Evolutionary conservation across 2,329 filamentous ascomycete species (phyloP), one percentile per base, ranked within the genome.

Genomic region (Bimuria novae-zelandiae): DNA sequence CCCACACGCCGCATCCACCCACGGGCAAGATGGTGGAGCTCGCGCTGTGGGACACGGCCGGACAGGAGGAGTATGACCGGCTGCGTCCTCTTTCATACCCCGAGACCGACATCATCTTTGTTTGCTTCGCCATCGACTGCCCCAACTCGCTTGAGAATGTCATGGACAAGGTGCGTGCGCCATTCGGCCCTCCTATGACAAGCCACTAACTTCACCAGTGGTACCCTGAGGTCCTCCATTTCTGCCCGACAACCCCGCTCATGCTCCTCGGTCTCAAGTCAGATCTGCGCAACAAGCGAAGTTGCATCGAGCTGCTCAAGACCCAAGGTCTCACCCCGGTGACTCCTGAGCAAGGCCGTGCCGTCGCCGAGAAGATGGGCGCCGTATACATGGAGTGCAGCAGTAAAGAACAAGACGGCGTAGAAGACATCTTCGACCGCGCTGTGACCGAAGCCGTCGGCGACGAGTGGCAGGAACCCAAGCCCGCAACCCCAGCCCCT

Each of bases 41-140:
- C 56, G 94, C 94, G 35, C 84, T 99, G 47, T 99, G 94, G 94
- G 94, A 99, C 77, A 99, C 94, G 23, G 94, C 94, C 66, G 94
- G 94, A 33, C 94, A 99, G 77, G 94, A 99, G 77, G 94, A 97
- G 78, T 99, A 99, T 75, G 94, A 99, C 80, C 88, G 94, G 67
- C 82, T 99, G 72, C 88, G 94, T 63, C 94, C 94, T 40, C 85
- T 99, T 45, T 97, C 93, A 39, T 99, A 99, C 77, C 94, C 94
- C 3, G 94, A 99, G 78, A 99, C 94, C 11, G 94, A 99, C 75
- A 83, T 99, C 29, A 87, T 99, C 55, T 97, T 99, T 75, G 94
- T 99, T 63, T 99, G 94, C 82, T 99, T 99, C 76, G 94, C 94
- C 61, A 97, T 99, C 70, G 94, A 99, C 77, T 99, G 94, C 75